A percentile compares a stretch with the other conserved stretches of the same genome.
phyloP scores from a whole-genome alignment of 208 protist genomes.

The Leishmania braziliensis region DNA sequence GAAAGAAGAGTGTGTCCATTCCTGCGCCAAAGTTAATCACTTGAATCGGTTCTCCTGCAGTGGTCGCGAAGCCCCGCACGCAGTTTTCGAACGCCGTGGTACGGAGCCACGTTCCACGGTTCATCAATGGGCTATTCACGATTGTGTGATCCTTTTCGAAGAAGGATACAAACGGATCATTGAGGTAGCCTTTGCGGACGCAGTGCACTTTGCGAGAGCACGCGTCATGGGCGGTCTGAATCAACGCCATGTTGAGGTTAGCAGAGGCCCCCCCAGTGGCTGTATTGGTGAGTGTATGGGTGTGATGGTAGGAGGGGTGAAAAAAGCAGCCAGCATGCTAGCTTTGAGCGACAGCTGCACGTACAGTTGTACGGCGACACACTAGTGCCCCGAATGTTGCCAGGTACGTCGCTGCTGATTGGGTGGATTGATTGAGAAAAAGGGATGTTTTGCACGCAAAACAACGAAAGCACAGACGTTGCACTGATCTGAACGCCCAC shows the following conservation, averaged over 20 bases:
- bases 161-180: slow-evolving; percentile 83
- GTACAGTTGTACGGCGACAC: background rate
- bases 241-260: slow-evolving; percentile 65
- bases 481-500: background rate
- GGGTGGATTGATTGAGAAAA: background rate
- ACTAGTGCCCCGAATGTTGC: background rate
- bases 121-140: slow-evolving; percentile 92
- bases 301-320: background rate
- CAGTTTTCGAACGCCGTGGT: slow-evolving; percentile 83
- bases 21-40: slow-evolving; percentile 89
- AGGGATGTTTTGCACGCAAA: background rate
- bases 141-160: slow-evolving; percentile 85
- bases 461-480: background rate
- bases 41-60: slow-evolving; percentile 61
- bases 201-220: slow-evolving; percentile 91
- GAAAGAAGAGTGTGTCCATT: slow-evolving; percentile 92
- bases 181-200: slow-evolving; percentile 81
- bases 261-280: background rate
- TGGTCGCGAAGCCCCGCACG: slow-evolving; percentile 56
- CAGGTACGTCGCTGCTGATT: background rate
- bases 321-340: background rate
- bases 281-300: background rate
- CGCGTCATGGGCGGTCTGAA: slow-evolving; percentile 85
- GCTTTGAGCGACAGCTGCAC: background rate
- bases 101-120: slow-evolving; percentile 89